Conservation (phyloP, 2,329 filamentous ascomycete genomes). For the Cytospora mali region DNA sequence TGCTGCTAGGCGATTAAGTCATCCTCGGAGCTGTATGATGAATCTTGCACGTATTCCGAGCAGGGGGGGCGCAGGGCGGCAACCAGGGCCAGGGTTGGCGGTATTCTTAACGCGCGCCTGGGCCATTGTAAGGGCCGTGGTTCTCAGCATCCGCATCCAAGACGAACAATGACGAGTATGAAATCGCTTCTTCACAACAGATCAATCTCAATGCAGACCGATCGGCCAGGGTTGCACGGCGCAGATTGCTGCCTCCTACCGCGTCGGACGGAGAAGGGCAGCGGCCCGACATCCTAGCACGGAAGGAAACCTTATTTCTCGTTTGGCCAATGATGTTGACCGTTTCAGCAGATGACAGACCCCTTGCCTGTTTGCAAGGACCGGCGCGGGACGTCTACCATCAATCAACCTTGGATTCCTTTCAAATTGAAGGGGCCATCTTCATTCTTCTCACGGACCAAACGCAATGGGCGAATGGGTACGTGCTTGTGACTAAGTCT, state of each 20-base stretch:
- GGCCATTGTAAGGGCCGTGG: too few relatives aligned
- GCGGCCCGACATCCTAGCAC: conserved; percentile 12
- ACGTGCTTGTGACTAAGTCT: not conserved
- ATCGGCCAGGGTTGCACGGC: conserved; percentile 7
- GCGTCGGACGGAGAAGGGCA: conserved; percentile 1
- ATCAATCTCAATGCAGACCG: not conserved
- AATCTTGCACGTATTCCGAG: too few relatives aligned
- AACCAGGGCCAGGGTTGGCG: not conserved
- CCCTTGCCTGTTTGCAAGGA: not conserved
- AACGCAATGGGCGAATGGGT: too few relatives aligned
- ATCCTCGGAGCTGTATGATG: not conserved
- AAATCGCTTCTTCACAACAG: not conserved
- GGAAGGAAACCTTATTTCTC: conserved; percentile 3
- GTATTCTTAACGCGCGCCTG: not conserved
- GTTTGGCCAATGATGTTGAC: conserved; percentile 1
- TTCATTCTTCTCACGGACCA: too few relatives aligned
- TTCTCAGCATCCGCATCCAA: not conserved
- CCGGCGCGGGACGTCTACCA: too few relatives aligned
- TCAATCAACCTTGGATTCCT: too few relatives aligned
- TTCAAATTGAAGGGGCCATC: too few relatives aligned
- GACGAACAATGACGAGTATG: not conserved
- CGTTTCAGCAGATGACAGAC: not conserved
- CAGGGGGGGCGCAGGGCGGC: not conserved
- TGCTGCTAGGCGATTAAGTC: not conserved
- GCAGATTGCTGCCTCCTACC: conserved; percentile 12